Evolutionary conservation across 805 yeast genomes (phyloP).

Genomic region (Yarrowia sp.): DNA sequence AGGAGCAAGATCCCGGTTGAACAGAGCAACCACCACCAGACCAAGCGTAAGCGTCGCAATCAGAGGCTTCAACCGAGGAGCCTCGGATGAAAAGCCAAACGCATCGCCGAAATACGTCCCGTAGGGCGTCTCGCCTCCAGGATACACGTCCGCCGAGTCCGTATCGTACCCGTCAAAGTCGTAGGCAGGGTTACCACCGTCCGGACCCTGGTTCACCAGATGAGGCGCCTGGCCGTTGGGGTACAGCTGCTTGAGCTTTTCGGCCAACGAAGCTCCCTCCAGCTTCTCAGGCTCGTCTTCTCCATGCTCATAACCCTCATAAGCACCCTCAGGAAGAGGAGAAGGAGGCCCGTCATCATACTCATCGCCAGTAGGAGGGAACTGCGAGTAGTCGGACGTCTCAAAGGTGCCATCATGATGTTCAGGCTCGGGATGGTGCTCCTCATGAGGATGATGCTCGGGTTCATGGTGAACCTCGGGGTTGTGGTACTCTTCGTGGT

Average conservation of each 20-base stretch:
- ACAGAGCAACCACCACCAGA: slow-evolving; percentile 4
- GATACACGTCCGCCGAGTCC: background rate
- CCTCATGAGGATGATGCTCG: background rate
- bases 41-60: slow-evolving; percentile 5
- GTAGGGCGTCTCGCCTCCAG: background rate
- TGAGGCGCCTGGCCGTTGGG: background rate
- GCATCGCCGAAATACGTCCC: slow-evolving; percentile 1
- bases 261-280: slow-evolving; percentile 9
- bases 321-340: background rate
- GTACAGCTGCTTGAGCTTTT: slow-evolving; percentile 7
- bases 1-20: slow-evolving; percentile 19
- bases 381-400: background rate
- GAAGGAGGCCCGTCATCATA: background rate
- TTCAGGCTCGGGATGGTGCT: background rate
- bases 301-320: background rate
- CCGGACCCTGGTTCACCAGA: slow-evolving; percentile 6
- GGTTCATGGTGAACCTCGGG: background rate
- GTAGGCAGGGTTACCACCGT: background rate
- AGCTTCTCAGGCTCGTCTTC: background rate
- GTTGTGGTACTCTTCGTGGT: background rate
- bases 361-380: slow-evolving; percentile 9
- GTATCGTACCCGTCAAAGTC: slow-evolving; percentile 14
- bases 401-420: background rate
- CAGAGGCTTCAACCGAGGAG: slow-evolving; percentile 15
- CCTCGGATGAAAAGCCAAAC: slow-evolving; percentile 11